These are phyloP conservation scores for Solanum bulbocastanum DNA, from an alignment of 257 asterid species.

Conservation along the genomic window DNA sequence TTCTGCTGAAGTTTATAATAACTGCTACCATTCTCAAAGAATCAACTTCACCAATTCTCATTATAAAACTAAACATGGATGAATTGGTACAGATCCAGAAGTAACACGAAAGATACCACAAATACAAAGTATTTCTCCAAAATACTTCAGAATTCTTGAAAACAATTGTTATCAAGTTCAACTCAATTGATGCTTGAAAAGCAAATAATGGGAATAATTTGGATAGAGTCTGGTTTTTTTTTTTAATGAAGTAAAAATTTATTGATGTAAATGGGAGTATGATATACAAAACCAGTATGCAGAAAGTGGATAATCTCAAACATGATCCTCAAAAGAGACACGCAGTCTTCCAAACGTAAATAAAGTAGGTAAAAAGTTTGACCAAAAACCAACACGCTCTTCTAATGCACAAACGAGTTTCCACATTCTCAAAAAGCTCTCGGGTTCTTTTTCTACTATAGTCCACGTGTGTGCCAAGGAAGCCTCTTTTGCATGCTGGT, in stretches of 20 bases:
- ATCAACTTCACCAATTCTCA: not conserved
- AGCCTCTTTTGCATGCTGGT: not conserved
- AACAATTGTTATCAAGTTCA: not conserved
- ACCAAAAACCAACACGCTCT: not conserved
- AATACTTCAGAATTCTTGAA: not conserved
- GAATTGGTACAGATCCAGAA: not conserved
- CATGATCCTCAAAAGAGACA: not conserved
- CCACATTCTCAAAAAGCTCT: not conserved
- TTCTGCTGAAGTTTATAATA: not conserved
- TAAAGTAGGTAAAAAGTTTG: not conserved
- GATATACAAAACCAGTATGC: not conserved
- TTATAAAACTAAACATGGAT: not conserved
- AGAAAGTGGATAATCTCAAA: not conserved
- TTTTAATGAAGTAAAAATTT: not conserved
- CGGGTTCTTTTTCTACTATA: not conserved
- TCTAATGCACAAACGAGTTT: not conserved
- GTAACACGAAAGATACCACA: not conserved
- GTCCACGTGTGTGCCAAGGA: not conserved
- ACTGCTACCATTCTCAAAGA: not conserved
- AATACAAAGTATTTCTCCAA: not conserved
- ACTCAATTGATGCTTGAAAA: not conserved
- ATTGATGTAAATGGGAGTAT: not conserved
- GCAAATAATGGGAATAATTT: not conserved
- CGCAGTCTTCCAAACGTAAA: not conserved
- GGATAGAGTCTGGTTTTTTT: not conserved